These are phyloP conservation scores for Cercophora samala DNA, from an alignment of 495 filamentous ascomycete genomes.

Conservation along the genomic window DNA sequence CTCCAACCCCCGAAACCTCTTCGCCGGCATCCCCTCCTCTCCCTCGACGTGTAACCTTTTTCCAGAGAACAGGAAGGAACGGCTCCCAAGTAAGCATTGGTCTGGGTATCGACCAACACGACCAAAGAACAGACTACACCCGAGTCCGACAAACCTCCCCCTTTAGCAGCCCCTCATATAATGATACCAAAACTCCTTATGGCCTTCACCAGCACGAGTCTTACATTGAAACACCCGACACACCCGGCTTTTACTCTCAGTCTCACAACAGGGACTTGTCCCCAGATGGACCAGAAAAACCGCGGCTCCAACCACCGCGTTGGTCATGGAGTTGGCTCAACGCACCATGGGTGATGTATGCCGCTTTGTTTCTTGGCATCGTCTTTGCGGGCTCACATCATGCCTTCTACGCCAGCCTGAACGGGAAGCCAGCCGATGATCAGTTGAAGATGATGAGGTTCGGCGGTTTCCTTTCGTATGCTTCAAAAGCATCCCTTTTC, in stretches of 20 bases:
- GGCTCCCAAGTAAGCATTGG: not conserved
- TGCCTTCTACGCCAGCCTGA: slow-evolving; percentile 24
- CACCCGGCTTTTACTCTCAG: not conserved
- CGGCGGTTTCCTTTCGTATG: slow-evolving; percentile 28
- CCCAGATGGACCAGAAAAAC: not conserved
- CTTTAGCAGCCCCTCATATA: not conserved
- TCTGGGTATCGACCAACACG: not conserved
- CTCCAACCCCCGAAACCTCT: not conserved
- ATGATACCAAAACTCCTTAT: not conserved
- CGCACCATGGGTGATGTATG: slow-evolving; percentile 28
- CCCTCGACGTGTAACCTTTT: not conserved
- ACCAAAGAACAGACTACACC: not conserved
- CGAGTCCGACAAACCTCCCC: not conserved
- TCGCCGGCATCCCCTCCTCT: not conserved
- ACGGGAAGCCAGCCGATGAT: slow-evolving; percentile 26
- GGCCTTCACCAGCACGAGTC: not conserved
- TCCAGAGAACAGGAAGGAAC: not conserved
- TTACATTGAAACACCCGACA: not conserved
- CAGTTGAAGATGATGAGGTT: slow-evolving; percentile 32
- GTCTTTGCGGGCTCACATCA: slow-evolving; percentile 27
- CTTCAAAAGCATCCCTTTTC: slow-evolving; percentile 27
- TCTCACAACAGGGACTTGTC: not conserved
- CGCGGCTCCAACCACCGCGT: not conserved
- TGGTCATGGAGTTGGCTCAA: slow-evolving; percentile 20
- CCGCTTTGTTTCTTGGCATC: slow-evolving; percentile 23